Evolutionary conservation across 1,284 basidiomycete species (phyloP), one percentile per base, ranked within the genome.

Genomic region (Leccinum laetum): DNA sequence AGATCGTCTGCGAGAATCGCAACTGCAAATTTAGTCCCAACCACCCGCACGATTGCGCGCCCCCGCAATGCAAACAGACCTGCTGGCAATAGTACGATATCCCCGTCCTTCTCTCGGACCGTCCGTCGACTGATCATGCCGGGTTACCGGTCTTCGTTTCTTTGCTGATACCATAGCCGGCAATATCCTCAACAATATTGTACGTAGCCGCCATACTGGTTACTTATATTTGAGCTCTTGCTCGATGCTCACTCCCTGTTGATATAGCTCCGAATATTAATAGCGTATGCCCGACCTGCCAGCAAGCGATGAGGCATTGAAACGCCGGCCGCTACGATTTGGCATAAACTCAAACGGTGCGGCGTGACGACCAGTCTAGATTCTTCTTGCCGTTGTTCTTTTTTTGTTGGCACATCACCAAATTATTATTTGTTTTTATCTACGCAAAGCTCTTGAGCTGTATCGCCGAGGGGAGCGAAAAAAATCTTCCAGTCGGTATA

Each of bases 1-100:
- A 82, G 82, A 74, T 83, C 59, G 65, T 66, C 58, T 86, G 84
- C 70, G 74, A 79, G 13, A 78, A 73, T 61, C 65, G 67, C 14
- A 74, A 73, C 58, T 86, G 84, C 73, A 81, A 76, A 68, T 83
- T 85, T 67, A 86, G 85, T 58, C 78, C 81, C 0, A 75, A 72
- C 61, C 84, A 86, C 65, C 81, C 83, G 0, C 69, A 62, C 4
- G 74, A 69, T 60, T 86, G 85, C 62, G 67, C 67, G 5, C 74
- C 69, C 13, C 79, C 80, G 2, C 66, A 60, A 18, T 86, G 84
- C 72, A 80, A 68, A 58, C 72, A 73, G 58, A 82, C 80, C 1
- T 86, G 84, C 62, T 76, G 75, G 67, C 85, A 86, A 72, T 83
- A 82, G 85, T 86, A 67, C 62, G 59, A 13, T 2, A 3, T 63